Conservation (phyloP, 257 asterid genomes). For the Ballota nigra region DNA sequence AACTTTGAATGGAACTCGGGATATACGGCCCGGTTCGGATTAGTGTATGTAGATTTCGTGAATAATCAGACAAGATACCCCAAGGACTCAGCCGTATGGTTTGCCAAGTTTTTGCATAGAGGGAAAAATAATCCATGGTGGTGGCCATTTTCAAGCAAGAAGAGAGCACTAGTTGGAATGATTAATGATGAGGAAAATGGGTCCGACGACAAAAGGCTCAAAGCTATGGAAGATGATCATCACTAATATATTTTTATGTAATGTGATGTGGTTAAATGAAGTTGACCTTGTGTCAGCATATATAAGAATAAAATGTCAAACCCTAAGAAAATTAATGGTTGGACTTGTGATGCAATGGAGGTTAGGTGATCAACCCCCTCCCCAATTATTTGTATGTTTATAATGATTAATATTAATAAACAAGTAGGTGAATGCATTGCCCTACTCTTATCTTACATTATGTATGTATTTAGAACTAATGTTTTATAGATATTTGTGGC, state of each 20-base stretch:
- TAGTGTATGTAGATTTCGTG: constrained; percentile 29
- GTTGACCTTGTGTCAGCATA: background rate
- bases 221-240: background rate
- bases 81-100: constrained; percentile 28
- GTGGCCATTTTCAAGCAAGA: background rate
- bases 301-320: background rate
- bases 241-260: no score
- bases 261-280: background rate
- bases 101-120: constrained; percentile 8
- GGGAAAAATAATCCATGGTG: background rate
- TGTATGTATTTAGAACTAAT: background rate
- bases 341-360: background rate
- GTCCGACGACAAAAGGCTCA: background rate
- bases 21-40: constrained; percentile 35
- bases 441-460: background rate
- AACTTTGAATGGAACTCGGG: constrained; percentile 42
- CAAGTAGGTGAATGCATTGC: background rate
- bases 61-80: constrained; percentile 24
- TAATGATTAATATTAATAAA: background rate
- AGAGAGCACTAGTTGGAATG: background rate
- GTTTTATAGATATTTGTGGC: no score
- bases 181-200: background rate
- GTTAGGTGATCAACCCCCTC: background rate
- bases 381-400: background rate
- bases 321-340: background rate